These are phyloP conservation scores for Mimosa bimucronata DNA, from an alignment of 306 rosid species.

Conservation along the genomic window DNA sequence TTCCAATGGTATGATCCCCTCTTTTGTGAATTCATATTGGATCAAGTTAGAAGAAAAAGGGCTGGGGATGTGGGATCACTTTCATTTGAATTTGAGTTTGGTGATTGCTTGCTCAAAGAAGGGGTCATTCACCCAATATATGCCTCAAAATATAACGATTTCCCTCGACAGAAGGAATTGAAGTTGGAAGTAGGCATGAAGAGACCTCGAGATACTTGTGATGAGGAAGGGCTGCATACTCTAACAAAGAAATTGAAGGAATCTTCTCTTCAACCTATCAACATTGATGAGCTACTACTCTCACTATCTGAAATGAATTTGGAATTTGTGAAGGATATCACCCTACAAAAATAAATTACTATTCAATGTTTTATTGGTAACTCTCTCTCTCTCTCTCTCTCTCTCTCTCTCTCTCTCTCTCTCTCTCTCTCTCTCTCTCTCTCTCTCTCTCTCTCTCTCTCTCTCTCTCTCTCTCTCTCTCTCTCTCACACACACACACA, in stretches of 20 bases:
- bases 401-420: too few relatives aligned
- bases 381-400: neutral
- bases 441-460: too few relatives aligned
- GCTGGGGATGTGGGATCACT: neutral
- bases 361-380: neutral
- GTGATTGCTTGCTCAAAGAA: neutral
- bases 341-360: neutral
- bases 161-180: neutral
- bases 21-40: constrained; percentile 5
- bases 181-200: neutral
- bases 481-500: too few relatives aligned
- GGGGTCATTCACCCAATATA: constrained; percentile 10
- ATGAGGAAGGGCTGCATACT: neutral
- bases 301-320: neutral
- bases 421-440: too few relatives aligned
- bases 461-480: too few relatives aligned
- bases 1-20: constrained; percentile 43
- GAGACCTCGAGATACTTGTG: constrained; percentile 8
- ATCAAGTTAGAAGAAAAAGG: neutral
- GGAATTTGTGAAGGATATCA: neutral
- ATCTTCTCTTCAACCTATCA: neutral
- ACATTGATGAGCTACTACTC: constrained; percentile 1
- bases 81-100: neutral
- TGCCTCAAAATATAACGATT: neutral
- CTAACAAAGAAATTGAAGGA: neutral